Conservation (phyloP, 169 alveolate genomes). For the Plasmodium malariae region DNA sequence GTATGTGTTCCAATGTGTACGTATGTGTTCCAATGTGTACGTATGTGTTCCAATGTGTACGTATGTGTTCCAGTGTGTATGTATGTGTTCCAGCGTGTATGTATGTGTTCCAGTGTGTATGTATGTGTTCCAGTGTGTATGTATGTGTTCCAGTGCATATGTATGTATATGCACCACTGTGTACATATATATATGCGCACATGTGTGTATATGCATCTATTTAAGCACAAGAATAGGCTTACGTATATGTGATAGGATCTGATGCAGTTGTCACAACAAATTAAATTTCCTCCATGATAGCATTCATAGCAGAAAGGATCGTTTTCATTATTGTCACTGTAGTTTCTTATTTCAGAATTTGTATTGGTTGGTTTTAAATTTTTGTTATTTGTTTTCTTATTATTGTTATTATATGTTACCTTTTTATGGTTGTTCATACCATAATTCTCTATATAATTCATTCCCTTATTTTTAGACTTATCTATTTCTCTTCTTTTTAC, state of each 20-base stretch:
- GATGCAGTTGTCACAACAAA: constrained; percentile 83
- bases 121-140: too few relatives aligned
- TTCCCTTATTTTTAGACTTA: constrained; percentile 29
- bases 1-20: too few relatives aligned
- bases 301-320: constrained; percentile 75
- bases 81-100: too few relatives aligned
- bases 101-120: too few relatives aligned
- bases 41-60: too few relatives aligned
- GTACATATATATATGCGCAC: background rate
- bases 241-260: constrained; percentile 81
- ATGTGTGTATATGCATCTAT: background rate
- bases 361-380: constrained; percentile 17
- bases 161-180: background rate
- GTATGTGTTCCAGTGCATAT: too few relatives aligned
- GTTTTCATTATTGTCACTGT: constrained; percentile 11
- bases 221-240: background rate
- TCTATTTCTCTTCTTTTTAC: constrained; percentile 61
- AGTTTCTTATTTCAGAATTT: constrained; percentile 14
- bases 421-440: constrained; percentile 24
- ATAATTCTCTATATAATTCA: constrained; percentile 11
- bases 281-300: constrained; percentile 83
- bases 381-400: constrained; percentile 44
- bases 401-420: constrained; percentile 16
- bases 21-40: too few relatives aligned
- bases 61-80: too few relatives aligned